Evolutionary conservation across 352 stramenopile species (phyloP).

Genomic region (Globisporangium orthogonon): DNA sequence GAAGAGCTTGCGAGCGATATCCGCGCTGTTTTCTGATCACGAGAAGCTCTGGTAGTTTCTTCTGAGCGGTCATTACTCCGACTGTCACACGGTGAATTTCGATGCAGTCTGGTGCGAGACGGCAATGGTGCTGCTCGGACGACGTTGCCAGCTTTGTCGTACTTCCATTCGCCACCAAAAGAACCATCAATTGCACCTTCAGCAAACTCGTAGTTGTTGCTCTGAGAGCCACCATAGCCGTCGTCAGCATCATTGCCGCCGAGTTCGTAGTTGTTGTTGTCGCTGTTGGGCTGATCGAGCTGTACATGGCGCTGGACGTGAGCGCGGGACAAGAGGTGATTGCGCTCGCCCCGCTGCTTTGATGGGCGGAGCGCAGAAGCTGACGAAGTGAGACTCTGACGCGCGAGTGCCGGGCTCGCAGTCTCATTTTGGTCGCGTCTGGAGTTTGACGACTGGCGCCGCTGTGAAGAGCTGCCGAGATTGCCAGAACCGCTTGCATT

Average conservation of each 20-base stretch:
- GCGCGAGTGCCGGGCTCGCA: neutral
- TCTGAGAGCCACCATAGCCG: neutral
- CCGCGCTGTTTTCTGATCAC: neutral
- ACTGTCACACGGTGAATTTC: constrained; percentile 9
- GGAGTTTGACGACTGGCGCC: neutral
- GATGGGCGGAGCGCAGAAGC: constrained; percentile 35
- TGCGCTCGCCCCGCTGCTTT: constrained; percentile 21
- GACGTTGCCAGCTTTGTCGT: neutral
- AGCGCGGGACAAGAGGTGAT: constrained; percentile 6
- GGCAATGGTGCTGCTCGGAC: constrained; percentile 8
- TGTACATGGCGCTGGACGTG: constrained; percentile 9
- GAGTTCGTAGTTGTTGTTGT: constrained; percentile 5
- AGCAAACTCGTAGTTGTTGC: neutral
- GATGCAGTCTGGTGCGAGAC: constrained; percentile 23
- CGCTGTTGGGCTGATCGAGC: constrained; percentile 1
- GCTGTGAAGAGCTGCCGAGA: neutral
- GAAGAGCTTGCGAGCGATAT: neutral
- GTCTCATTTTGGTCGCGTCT: constrained; percentile 4
- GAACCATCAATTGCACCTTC: neutral
- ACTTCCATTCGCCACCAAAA: constrained; percentile 3
- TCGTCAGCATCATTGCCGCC: constrained; percentile 12
- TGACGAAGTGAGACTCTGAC: constrained; percentile 30
- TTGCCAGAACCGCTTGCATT: neutral
- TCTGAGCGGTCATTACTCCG: neutral
- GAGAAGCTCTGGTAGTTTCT: neutral